A percentile compares a stretch with the other conserved stretches of the same genome.
phyloP scores from a whole-genome alignment of 2,329 filamentous ascomycete genomes.

The Ascochyta rabiei region DNA sequence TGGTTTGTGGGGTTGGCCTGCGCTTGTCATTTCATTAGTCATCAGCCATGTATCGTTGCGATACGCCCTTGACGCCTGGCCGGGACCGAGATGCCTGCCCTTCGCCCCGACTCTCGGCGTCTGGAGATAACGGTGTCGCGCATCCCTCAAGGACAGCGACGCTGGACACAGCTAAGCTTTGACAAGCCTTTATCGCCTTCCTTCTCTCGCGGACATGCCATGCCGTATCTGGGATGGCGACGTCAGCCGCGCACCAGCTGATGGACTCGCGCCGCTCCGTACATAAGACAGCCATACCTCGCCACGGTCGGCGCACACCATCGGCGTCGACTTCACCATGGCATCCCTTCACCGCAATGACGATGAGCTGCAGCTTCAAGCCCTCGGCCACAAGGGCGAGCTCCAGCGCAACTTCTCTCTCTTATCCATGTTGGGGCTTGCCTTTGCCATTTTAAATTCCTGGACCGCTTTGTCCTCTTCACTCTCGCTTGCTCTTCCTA shows the following conservation, averaged over 20 bases:
- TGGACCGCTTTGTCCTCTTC: conserved; percentile 67
- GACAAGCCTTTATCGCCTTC: conserved; percentile 5
- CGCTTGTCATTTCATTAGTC: conserved; percentile 11
- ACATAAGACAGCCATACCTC: background rate
- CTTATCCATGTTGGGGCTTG: conserved; percentile 66
- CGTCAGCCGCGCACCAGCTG: conserved; percentile 8
- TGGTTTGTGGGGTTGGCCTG: conserved; percentile 12
- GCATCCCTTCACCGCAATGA: conserved; percentile 24
- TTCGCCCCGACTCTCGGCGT: background rate
- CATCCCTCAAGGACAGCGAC: conserved; percentile 4
- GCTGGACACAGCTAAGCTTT: conserved; percentile 12
- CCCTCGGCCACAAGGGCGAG: conserved; percentile 63
- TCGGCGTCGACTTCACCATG: conserved; percentile 26
- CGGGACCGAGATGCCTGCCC: conserved; percentile 3
- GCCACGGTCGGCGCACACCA: background rate
- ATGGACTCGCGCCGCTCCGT: background rate
- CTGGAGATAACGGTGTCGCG: conserved; percentile 2
- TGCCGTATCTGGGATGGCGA: conserved; percentile 13
- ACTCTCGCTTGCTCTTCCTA: conserved; percentile 67
- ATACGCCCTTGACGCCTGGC: conserved; percentile 17
- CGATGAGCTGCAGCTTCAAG: conserved; percentile 45
- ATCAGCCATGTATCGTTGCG: conserved; percentile 11
- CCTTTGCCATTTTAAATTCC: conserved; percentile 68
- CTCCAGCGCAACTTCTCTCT: conserved; percentile 64
- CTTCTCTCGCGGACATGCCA: conserved; percentile 16